Evolutionary conservation across 2,329 filamentous ascomycete species (phyloP), one percentile per base, ranked within the genome.

Genomic region (Orbilia oligospora): DNA sequence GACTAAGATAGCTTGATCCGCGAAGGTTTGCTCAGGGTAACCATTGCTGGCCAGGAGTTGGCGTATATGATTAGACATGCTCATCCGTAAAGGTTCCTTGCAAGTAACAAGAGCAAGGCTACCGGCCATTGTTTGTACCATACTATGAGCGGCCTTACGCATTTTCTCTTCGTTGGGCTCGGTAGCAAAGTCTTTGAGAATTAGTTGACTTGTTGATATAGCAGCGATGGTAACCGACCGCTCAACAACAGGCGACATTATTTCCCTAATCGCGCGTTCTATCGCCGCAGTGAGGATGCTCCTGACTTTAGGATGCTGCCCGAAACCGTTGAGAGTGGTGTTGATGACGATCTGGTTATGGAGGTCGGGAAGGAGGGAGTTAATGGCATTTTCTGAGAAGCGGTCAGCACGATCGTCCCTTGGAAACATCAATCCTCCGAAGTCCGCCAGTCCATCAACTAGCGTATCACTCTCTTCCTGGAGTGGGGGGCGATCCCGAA

Each of bases 201-300:
- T 93, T 85, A 99, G 92, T 84, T 98, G 94, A 79, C 94, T 92
- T 0, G 97, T 97, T 1, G 95, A 97, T 77, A 99, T 98, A 0
- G 95, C 95, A 55, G 96, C 96, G 83, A 99, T 99, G 0, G 97
- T 98, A 46, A 99, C 95, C 1, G 96, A 99, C 69, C 96, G 90
- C 84, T 99, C 97, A 14, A 99, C 97, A 0, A 99, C 96, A 24
- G 96, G 97, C 67, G 95, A 93, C 78, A 99, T 98, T 71, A 99
- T 99, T 83, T 99, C 97, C 76, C 93, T 91, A 49, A 99, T 91
- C 36, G 97, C 95, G 77, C 94, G 92, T 56, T 93, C 93, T 68
- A 97, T 92, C 44, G 97, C 94, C 56, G 88, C 91, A 80, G 92
- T 90, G 71, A 98, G 93, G 81, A 98, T 97, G 81, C 88, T 88